Evolutionary conservation across 2,329 filamentous ascomycete genomes (phyloP).

Genomic region (Fusarium udum): DNA sequence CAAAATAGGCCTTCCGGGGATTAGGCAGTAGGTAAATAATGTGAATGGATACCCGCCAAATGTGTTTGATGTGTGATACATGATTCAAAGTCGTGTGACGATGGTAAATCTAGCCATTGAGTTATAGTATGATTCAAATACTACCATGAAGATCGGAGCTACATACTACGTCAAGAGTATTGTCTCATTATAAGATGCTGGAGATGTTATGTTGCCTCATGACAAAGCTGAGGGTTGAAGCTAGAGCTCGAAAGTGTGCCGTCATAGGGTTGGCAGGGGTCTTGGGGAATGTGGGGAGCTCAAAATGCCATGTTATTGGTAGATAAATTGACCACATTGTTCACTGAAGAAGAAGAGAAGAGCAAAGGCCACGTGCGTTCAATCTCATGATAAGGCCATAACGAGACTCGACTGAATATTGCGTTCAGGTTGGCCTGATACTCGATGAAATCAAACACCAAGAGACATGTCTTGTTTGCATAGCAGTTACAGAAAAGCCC

Average conservation of each 20-base stretch:
- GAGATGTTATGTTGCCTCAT: not conserved
- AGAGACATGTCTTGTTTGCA: not conserved
- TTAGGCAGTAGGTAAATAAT: constrained; percentile 40
- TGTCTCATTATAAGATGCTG: not conserved
- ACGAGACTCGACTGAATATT: not conserved
- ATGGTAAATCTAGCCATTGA: constrained; percentile 3
- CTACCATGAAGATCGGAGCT: not conserved
- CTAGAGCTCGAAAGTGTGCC: constrained; percentile 25
- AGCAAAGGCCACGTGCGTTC: constrained; percentile 9
- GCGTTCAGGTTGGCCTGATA: not conserved
- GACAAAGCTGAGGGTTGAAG: constrained; percentile 27
- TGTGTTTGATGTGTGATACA: constrained; percentile 3
- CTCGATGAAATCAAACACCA: not conserved
- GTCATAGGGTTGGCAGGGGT: constrained; percentile 35
- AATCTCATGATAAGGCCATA: not conserved
- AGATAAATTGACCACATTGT: not conserved
- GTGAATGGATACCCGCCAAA: constrained; percentile 43
- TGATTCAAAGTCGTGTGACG: not conserved
- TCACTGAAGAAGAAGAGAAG: not conserved
- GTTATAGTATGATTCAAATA: not conserved
- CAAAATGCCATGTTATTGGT: constrained; percentile 13
- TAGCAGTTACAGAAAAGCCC: not conserved
- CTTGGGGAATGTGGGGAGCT: constrained; percentile 34
- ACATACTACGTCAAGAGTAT: not conserved
- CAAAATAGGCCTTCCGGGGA: constrained; percentile 38